phyloP scores from a whole-genome alignment of 805 yeast genomes.

The Torulaspora quercuum region DNA sequence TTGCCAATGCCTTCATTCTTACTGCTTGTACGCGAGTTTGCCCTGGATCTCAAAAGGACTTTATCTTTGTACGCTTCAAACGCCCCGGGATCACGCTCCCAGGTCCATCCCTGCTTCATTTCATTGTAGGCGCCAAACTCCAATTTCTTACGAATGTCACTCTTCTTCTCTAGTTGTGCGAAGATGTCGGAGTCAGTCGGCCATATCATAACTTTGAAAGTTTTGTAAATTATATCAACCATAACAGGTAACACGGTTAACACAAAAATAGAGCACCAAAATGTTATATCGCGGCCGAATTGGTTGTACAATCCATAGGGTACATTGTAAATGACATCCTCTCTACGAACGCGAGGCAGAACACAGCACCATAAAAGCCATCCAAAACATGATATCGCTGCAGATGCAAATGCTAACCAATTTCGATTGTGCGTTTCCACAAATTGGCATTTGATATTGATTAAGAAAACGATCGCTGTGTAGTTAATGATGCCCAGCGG shows the following conservation, averaged over 20 bases:
- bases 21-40: constrained; percentile 15
- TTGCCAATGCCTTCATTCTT: constrained; percentile 10
- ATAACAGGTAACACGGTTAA: constrained; percentile 56
- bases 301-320: constrained; percentile 60
- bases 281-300: constrained; percentile 76
- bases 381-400: constrained; percentile 72
- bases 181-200: constrained; percentile 79
- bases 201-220: constrained; percentile 49
- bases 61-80: constrained; percentile 30
- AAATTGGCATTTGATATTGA: constrained; percentile 74
- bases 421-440: constrained; percentile 77
- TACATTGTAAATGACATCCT: constrained; percentile 61
- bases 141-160: constrained; percentile 59
- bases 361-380: constrained; percentile 82
- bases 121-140: constrained; percentile 73
- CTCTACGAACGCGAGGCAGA: constrained; percentile 63
- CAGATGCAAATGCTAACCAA: constrained; percentile 62
- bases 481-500: constrained; percentile 78
- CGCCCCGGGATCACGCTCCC: constrained; percentile 48
- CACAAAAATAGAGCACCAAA: constrained; percentile 77
- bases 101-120: constrained; percentile 74
- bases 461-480: constrained; percentile 65
- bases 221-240: constrained; percentile 62
- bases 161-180: constrained; percentile 69
- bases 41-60: constrained; percentile 14